Evolutionary conservation across 1,139 yeast species (phyloP), one percentile per base, ranked within the genome.

Genomic region (Candida tropicalis): DNA sequence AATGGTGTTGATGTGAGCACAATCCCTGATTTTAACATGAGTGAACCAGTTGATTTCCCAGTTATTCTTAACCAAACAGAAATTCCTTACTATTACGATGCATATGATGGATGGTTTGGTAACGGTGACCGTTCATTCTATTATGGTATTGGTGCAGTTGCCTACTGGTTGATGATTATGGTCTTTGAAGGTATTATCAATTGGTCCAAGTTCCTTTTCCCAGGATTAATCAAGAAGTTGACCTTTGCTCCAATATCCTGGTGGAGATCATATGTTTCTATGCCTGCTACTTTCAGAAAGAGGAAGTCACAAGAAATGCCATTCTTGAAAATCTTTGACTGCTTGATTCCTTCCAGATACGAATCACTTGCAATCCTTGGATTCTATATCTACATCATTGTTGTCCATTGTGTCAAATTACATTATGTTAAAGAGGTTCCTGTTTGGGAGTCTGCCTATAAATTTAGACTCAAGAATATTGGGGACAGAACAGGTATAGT

Each of bases 141-240:
- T 47, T 68, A 73, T 50, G 84, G 84, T 11, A 58, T 70, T 22
- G 81, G 72, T 2, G 44, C 71, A 17, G 49, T 79, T 23, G 77
- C 75, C 0, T 79, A 68, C 52, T 78, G 83, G 81, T 71, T 64
- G 1, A 41, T 71, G 2, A 62, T 80, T 6, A 54, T 78, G 46
- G 18, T 79, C 1, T 22, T 70, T 22, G 73, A 74, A 3, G 65
- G 68, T 2, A 31, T 73, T 11, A 56, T 63, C 40, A 76, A 79
- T 53, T 72, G 79, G 78, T 52, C 65, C 16, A 59, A 54, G 39
- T 22, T 53, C 5, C 45, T 67, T 22, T 54, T 57, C 31, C 74
- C 74, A 2, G 46, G 54, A 1, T 36, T 59, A 6, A 48, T 54
- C 20, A 56, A 54, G 23, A 47, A 42, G 13, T 52, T 56, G 15